Percentiles rank a stretch among this genome's conserved stretches.
Conservation (phyloP, 2,329 filamentous ascomycete genomes). For the Helicocarpus griseus region DNA sequence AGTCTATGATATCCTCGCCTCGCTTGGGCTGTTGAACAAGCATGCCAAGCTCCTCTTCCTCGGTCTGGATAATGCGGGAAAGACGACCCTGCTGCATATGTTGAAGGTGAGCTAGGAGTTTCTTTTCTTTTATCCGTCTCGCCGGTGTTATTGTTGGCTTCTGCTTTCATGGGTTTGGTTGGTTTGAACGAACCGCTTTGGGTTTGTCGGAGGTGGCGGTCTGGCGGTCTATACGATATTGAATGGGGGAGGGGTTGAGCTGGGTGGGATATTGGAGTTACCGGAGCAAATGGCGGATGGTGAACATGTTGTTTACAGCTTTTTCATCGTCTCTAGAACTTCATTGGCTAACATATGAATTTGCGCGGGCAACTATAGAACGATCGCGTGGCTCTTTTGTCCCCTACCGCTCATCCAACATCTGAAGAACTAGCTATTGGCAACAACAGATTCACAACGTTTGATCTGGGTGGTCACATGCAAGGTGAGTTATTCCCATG, state of each 20-base stretch:
- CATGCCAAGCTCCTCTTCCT: slow-evolving; percentile 92
- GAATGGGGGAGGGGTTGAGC: too few species aligned
- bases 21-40: slow-evolving; percentile 84
- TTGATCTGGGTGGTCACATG: slow-evolving; percentile 87
- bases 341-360: slow-evolving; percentile 9
- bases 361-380: slow-evolving; percentile 47
- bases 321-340: not conserved
- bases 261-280: not conserved
- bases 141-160: not conserved
- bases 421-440: slow-evolving; percentile 89
- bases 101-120: slow-evolving; percentile 60
- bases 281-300: too few species aligned
- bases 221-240: too few species aligned
- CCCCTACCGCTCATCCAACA: slow-evolving; percentile 84
- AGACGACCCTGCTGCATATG: slow-evolving; percentile 91
- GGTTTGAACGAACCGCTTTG: too few species aligned
- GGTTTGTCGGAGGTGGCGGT: too few species aligned
- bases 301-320: not conserved
- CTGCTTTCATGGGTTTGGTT: not conserved
- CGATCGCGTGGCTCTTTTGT: slow-evolving; percentile 82
- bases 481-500: slow-evolving; percentile 53
- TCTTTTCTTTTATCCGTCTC: not conserved
- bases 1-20: slow-evolving; percentile 88
- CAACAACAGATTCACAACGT: slow-evolving; percentile 89
- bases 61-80: slow-evolving; percentile 87